These are phyloP conservation scores for Candida michaelii DNA, from an alignment of 805 yeast genomes.

Conservation along the genomic window DNA sequence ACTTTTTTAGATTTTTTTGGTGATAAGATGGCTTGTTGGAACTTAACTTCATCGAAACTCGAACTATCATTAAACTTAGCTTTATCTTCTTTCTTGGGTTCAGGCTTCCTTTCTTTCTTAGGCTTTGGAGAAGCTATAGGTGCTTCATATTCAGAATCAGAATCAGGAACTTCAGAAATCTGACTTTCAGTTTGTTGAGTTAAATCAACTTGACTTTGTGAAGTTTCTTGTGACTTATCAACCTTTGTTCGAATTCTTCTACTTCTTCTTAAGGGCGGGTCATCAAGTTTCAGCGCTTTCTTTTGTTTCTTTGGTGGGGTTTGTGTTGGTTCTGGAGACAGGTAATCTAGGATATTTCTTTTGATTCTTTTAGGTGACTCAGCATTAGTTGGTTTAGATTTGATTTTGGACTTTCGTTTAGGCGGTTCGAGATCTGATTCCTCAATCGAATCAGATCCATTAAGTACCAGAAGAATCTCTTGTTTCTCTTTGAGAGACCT, in stretches of 20 bases:
- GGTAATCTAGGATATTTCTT: constrained; percentile 4
- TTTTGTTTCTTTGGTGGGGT: background rate
- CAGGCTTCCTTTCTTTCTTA: background rate
- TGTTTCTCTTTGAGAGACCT: background rate
- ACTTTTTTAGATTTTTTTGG: constrained; percentile 25
- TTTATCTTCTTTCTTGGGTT: background rate
- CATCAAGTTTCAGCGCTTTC: background rate
- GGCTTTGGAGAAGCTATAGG: background rate
- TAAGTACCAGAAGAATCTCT: background rate
- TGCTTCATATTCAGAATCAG: constrained; percentile 1
- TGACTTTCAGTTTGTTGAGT: background rate
- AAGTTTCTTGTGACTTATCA: background rate
- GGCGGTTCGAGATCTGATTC: background rate
- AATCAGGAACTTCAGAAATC: background rate
- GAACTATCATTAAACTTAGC: constrained; percentile 1
- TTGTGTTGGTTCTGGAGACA: background rate
- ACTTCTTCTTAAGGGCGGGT: constrained; percentile 6
- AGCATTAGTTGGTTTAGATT: constrained; percentile 2
- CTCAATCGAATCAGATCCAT: background rate
- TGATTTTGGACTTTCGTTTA: too few relatives aligned
- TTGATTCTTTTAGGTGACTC: constrained; percentile 1
- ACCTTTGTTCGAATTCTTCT: background rate
- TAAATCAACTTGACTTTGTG: background rate
- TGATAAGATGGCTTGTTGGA: constrained; percentile 20
- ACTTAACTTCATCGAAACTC: constrained; percentile 17